A percentile compares a stretch with the other conserved stretches of the same genome.
Conservation (phyloP, 306 rosid species). For the Ochetophila trinervis region DNA sequence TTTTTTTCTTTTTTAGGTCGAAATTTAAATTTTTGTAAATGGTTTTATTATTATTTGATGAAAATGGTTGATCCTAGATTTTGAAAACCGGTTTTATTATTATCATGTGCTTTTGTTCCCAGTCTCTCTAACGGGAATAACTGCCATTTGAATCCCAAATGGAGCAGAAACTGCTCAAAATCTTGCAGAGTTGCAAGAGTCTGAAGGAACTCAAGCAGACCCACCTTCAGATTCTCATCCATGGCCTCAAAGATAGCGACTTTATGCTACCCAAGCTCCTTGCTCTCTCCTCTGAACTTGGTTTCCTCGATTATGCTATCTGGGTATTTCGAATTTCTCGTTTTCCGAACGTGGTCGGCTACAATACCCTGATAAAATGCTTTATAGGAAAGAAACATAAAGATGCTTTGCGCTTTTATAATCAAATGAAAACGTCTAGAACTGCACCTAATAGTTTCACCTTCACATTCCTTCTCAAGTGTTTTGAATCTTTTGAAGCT, state of each 20-base stretch:
- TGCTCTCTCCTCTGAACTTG: slow-evolving; percentile 25
- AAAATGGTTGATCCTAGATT: no score
- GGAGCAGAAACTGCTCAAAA: slow-evolving; percentile 13
- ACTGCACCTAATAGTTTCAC: slow-evolving; percentile 28
- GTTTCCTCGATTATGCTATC: slow-evolving; percentile 18
- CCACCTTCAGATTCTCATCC: slow-evolving; percentile 28
- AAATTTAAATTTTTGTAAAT: no score
- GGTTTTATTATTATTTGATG: no score
- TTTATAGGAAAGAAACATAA: slow-evolving; percentile 6
- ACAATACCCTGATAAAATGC: slow-evolving; percentile 28
- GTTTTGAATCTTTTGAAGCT: slow-evolving; percentile 17
- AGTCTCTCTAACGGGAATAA: not conserved
- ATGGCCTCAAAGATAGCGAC: slow-evolving; percentile 19
- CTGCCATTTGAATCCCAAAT: slow-evolving; percentile 1
- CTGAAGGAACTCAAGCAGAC: slow-evolving; percentile 25
- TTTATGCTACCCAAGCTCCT: slow-evolving; percentile 24
- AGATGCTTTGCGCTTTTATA: slow-evolving; percentile 20
- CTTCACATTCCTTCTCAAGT: slow-evolving; percentile 28
- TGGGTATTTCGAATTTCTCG: slow-evolving; percentile 11
- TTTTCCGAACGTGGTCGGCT: slow-evolving; percentile 19
- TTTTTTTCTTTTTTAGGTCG: no score
- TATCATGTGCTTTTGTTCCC: not conserved
- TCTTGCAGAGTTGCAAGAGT: slow-evolving; percentile 16
- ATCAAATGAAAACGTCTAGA: slow-evolving; percentile 17
- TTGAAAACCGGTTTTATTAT: no score